Conservation (phyloP, 306 rosid genomes). For the Morella rubra region DNA sequence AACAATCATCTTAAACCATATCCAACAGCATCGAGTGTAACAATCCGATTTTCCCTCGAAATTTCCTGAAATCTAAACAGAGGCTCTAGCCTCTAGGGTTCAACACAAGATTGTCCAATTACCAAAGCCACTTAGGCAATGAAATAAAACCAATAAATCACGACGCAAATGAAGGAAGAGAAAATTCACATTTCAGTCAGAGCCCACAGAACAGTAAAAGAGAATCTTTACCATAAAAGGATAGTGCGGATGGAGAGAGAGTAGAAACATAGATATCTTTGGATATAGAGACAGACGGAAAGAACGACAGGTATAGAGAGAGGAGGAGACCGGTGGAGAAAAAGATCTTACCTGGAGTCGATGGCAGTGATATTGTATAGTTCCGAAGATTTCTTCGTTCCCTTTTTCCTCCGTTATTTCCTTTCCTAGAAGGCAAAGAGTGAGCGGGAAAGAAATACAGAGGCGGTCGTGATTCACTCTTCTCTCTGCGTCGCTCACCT, state of each 20-base stretch:
- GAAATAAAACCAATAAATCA: neutral
- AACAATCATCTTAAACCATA: neutral
- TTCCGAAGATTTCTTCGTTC: neutral
- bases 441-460: conserved; percentile 21
- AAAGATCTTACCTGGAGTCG: conserved; percentile 35
- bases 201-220: neutral
- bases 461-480: neutral
- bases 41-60: neutral
- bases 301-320: neutral
- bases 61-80: conserved; percentile 18
- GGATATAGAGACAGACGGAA: neutral
- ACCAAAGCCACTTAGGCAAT: neutral
- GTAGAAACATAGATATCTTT: neutral
- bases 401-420: neutral
- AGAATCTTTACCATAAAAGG: neutral
- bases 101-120: neutral
- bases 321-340: neutral
- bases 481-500: neutral
- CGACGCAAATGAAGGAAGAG: neutral
- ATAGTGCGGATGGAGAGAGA: neutral
- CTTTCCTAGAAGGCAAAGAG: neutral
- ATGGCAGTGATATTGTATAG: conserved; percentile 24
- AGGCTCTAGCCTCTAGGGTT: conserved; percentile 39
- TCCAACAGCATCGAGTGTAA: neutral
- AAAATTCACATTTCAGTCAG: conserved; percentile 13